phyloP scores from a whole-genome alignment of 2,329 filamentous ascomycete species.

The Colletotrichum shisoi region DNA sequence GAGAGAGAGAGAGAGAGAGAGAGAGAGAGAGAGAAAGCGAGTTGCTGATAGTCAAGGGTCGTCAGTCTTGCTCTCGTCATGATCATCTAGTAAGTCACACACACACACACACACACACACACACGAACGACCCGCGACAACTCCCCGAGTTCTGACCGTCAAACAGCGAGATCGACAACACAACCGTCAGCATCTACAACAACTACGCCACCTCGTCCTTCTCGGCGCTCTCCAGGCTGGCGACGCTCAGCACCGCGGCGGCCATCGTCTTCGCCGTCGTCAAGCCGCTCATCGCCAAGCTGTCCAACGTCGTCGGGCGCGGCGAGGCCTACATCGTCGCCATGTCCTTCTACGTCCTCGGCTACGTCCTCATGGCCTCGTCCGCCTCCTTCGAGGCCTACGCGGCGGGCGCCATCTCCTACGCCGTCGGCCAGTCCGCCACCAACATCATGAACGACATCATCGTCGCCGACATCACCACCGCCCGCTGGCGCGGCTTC shows the following conservation, averaged over 20 bases:
- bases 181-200: slow-evolving; percentile 25
- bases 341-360: slow-evolving; percentile 20
- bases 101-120: fast-evolving
- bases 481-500: slow-evolving; percentile 39
- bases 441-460: slow-evolving; percentile 33
- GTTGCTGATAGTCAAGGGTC: neutral
- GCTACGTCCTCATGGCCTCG: slow-evolving; percentile 28
- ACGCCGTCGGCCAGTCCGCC: slow-evolving; percentile 24
- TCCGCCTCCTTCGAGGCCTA: slow-evolving; percentile 20
- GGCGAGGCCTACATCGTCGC: slow-evolving; percentile 31
- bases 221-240: slow-evolving; percentile 23
- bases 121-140: too few species aligned
- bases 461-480: slow-evolving; percentile 33
- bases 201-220: slow-evolving; percentile 32
- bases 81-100: slow-evolving; percentile 21
- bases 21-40: too few species aligned
- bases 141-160: neutral
- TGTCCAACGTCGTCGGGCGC: slow-evolving; percentile 28
- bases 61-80: slow-evolving; percentile 19
- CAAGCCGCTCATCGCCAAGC: slow-evolving; percentile 27
- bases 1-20: too few species aligned
- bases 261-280: slow-evolving; percentile 24
- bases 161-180: slow-evolving; percentile 21
- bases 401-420: slow-evolving; percentile 23
- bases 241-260: slow-evolving; percentile 19